A percentile compares a stretch with the other conserved stretches of the same genome.
These are phyloP conservation scores for Glycine latifolia DNA, from an alignment of 306 rosid species.

Conservation along the genomic window DNA sequence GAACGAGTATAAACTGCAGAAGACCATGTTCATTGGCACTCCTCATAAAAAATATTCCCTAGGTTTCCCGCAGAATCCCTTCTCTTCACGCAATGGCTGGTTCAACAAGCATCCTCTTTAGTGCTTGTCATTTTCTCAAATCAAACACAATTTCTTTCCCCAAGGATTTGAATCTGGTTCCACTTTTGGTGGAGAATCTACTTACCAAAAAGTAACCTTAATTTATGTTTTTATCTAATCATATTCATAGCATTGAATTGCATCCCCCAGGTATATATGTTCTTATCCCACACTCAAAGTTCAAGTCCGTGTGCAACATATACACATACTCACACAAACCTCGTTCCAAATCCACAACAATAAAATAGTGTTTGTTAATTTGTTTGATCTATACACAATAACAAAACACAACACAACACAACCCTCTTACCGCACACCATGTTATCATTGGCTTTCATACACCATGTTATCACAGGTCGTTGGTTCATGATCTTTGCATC, in stretches of 20 bases:
- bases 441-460: slow-evolving; percentile 21
- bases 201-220: neutral
- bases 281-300: neutral
- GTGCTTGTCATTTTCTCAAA: slow-evolving; percentile 35
- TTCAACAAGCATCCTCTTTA: neutral
- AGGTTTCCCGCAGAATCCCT: slow-evolving; percentile 34
- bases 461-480: slow-evolving; percentile 59
- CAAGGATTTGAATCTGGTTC: slow-evolving; percentile 23
- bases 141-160: neutral
- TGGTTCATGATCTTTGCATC: slow-evolving; percentile 84
- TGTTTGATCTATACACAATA: neutral
- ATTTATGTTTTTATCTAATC: too few relatives aligned
- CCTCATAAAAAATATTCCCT: slow-evolving; percentile 14
- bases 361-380: neutral
- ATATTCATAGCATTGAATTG: neutral
- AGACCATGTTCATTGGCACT: neutral
- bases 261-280: slow-evolving; percentile 7
- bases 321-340: neutral
- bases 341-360: neutral
- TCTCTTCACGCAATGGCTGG: slow-evolving; percentile 9
- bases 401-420: neutral
- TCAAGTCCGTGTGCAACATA: neutral
- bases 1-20: slow-evolving; percentile 5
- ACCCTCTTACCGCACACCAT: neutral
- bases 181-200: slow-evolving; percentile 33